Evolutionary conservation across 148 eudicot species (phyloP), one percentile per base, ranked within the genome.

Genomic region (Cornus suecica): DNA sequence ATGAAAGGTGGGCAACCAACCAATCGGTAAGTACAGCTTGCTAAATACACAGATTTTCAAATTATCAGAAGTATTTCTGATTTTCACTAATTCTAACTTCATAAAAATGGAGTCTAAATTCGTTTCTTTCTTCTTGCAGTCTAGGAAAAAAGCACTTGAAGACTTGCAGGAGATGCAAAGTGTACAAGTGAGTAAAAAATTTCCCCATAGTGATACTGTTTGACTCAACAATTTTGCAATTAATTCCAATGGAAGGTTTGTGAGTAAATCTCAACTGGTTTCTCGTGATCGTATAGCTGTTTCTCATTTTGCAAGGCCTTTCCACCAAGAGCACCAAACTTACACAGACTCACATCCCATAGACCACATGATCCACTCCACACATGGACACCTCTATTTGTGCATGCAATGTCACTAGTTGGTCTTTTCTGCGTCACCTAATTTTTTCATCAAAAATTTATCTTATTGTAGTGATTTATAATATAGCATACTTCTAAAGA

Each of bases 1-100:
- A 93, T 84, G 98, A 93, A 75, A 86, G 97, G 71, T 93, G 98
- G 98, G 96, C 98, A 10, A 93, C 93, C 30, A 93, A 91, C 84
- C 97, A 93, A 74, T 84, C 93, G 76, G 97, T 93, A 86, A 76
- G 90, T 71, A 69, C 68, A 60, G 8, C 26, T 60, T 64, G 13
- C 64, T 52, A 29, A 41, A 10, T 48, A 71, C 13, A 48, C 42
- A 69, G n/a, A 37, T 37, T 42, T 45, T 58, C 10, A n/a, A n/a
- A n/a, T n/a, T n/a, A n/a, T 16, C 20, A 32, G 8, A 11, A 28
- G 32, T 28, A 16, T n/a, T 65, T 65, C n/a, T 15, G 37, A 26
- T 65, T 15, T 65, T 62, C 66, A 62, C 29, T 65, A 5, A 11
- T 65, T 28, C 1, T 3, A 65, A 4, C 54, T 14, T 16, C 22